phyloP scores from a whole-genome alignment of 306 rosid genomes.

The Benincasa hispida region DNA sequence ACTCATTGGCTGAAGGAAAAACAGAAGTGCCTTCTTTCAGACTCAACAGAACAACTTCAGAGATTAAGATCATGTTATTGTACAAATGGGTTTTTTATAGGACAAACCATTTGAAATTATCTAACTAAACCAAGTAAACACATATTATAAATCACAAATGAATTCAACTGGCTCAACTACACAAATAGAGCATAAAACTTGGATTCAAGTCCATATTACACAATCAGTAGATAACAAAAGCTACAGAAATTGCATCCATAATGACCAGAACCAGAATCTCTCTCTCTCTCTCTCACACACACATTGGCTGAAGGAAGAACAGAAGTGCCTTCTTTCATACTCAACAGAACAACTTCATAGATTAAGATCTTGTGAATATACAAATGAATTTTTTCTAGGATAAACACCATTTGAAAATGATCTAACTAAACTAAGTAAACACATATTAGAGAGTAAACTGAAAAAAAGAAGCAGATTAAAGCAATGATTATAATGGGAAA shows the following conservation, averaged over 20 bases:
- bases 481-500: background rate
- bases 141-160: too few relatives aligned
- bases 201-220: background rate
- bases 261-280: background rate
- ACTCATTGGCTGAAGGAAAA: background rate
- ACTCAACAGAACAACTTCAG: background rate
- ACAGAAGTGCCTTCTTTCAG: background rate
- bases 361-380: background rate
- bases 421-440: background rate
- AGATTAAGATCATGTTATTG: background rate
- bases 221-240: background rate
- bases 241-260: background rate
- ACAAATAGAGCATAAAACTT: slow-evolving; percentile 5
- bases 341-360: background rate
- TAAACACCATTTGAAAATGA: background rate
- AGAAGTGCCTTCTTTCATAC: background rate
- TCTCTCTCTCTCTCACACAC: background rate
- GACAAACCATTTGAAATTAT: background rate
- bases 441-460: background rate
- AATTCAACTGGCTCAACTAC: background rate
- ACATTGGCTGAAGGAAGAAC: background rate
- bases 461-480: background rate
- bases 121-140: background rate
- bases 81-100: background rate
- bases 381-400: background rate